Evolutionary conservation across 305 asterid species (phyloP), one percentile per base, ranked within the genome.

Genomic region (Vinca major): DNA sequence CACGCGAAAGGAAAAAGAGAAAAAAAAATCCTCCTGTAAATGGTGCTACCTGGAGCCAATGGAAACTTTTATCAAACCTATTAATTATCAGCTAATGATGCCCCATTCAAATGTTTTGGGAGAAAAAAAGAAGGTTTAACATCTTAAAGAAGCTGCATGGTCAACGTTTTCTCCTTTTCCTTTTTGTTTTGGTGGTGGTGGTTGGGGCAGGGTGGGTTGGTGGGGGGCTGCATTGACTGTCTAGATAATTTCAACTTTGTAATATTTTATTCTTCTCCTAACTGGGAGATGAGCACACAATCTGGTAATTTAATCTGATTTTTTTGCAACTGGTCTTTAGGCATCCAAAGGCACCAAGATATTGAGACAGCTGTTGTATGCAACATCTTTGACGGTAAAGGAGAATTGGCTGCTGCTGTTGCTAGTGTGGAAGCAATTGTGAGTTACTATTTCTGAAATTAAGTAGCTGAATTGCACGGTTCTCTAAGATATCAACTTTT

Each of bases 361-460:
- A 83, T 84, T 57, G 87, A 80, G 73, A 92, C 95, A 65, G 86
- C 96, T 63, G 82, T 80, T 36, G 95, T 88, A 54, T 82, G 91
- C 88, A 81, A 86, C 71, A 78, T 90, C 66, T 90, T 84, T 80
- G 98, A 92, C 73, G 84, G 79, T 67, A 80, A 80, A 78, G 98
- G 98, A 71, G 98, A 92, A 74, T 63, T 90, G 81, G 93, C 91
- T 64, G 95, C 92, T 71, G 97, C 80, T 73, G 92, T 92, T 48
- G 97, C 98, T 78, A 81, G 92, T 66, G 92, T 86, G 26, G 91
- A 87, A 77, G 82, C 93, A 47, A 72, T 92, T 39, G 98, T 90
- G 82, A 82, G 95, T 79, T 66, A 57, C 62, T 68, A 72, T 68
- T 37, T 2, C 20, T 47, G 40, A 63, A 66, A 63, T 20, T 39